Base-by-base conservation (phyloP, 139 green algal genomes). In the Choricystis sp. region DNA sequence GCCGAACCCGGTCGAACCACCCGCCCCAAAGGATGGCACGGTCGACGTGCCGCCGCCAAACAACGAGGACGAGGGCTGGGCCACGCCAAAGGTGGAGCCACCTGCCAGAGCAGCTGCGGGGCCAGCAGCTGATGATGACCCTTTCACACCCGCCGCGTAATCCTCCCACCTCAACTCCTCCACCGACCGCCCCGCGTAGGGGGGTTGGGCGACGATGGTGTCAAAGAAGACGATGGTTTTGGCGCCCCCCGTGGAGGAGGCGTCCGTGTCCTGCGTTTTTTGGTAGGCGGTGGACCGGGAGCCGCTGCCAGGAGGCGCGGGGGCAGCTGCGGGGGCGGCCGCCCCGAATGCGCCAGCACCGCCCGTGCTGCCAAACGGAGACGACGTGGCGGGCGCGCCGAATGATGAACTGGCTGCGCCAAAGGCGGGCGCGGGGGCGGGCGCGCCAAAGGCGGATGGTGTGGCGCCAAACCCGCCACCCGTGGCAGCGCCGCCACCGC, bases 111-210 rank as follows among this genome's bases (percentile, higher is more conserved):
- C 5, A 23, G 24, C 24, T 55, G 56, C 16, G 26, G 68, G 28
- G 0, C 61, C 55, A 9, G 63, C 40, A 31, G 1, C 57, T 30
- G 1, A 52, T 70, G 2, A 57, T 68, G 58, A 61, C 22, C 80
- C 80, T 56, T 87, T 83, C 59, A 65, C 68, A 19, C 69, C 63
- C n/a, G 68, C 57, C 59, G 86, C 63, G 66, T 96, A 96, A 61
- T 96, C 89, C 69, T 96, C 89, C 72, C 73, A 89, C 22, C 89
- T 77, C 29, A 96, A 77, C 79, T 96, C 89, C 64, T 96, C 89
- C 26, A 79, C 57, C 3, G 70, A 88, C 65, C 96, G 96, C 60
- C 16, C 30, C 0, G 60, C 23, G 60, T 94, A 95, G 21, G 70
- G 62, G 0, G 86, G 81, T 82, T 96, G 89, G 2, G 85, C 86